Conservation (phyloP, 2,329 filamentous ascomycete genomes). For the Ophiosphaerella korrae region DNA sequence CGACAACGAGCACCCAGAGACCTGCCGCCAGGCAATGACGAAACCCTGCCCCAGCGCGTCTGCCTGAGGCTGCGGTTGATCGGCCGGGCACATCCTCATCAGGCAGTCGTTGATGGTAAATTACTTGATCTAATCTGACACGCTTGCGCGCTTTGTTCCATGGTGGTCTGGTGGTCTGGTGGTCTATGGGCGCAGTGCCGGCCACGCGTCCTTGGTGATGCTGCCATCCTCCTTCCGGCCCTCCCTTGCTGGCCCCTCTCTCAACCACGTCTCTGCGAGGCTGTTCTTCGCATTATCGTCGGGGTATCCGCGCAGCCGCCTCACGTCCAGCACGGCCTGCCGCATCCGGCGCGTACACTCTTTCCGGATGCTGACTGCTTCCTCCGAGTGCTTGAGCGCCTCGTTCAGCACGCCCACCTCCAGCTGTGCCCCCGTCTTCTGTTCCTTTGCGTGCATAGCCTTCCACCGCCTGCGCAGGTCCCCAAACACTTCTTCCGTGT, state of each 20-base stretch:
- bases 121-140: constrained; percentile 69
- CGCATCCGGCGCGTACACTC: constrained; percentile 81
- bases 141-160: constrained; percentile 21
- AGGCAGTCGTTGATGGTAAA: constrained; percentile 54
- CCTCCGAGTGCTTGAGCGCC: constrained; percentile 68
- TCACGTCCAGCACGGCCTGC: constrained; percentile 78
- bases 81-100: constrained; percentile 16
- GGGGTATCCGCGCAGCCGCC: constrained; percentile 71
- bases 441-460: constrained; percentile 63
- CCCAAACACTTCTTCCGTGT: constrained; percentile 76
- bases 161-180: background rate
- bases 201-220: constrained; percentile 61
- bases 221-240: constrained; percentile 66
- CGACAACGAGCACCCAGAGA: constrained; percentile 44
- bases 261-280: constrained; percentile 79
- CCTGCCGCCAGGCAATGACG: constrained; percentile 19
- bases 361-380: constrained; percentile 76
- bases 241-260: constrained; percentile 59
- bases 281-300: constrained; percentile 81
- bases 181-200: background rate
- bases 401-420: constrained; percentile 67
- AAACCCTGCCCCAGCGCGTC: constrained; percentile 23
- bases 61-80: constrained; percentile 28
- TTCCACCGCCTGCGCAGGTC: constrained; percentile 78
- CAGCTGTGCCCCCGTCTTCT: constrained; percentile 48